Base-by-base conservation (phyloP, 495 filamentous ascomycete species). In the Zalerion maritima region DNA sequence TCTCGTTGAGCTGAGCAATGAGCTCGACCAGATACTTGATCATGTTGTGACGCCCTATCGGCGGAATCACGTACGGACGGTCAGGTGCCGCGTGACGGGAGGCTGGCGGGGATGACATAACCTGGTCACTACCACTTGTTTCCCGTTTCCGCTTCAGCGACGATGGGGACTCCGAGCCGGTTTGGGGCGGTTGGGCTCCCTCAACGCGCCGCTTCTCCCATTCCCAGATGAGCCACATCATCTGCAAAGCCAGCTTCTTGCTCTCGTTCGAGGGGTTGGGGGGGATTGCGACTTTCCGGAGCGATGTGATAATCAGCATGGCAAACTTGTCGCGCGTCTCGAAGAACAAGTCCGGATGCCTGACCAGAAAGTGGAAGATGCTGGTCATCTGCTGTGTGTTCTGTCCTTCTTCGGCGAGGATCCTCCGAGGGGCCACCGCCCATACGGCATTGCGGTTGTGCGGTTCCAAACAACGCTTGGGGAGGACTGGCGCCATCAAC, bases 321-420 rank as follows among this genome's bases (percentile, higher is more conserved):
- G 84, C 69, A 29, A 94, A 91, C 40, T 82, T 80, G 31, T 96
- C 91, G 31, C 91, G 62, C 1, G 84, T 83, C 32, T 99, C 86
- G 37, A 91, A 96, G 55, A 99, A 96, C 11, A 96, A 61, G 44
- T 86, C 80, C 2, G 84, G 78, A 46, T 96, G 86, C 25, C 81
- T 67, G 18, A 94, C 91, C 10, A 99, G 58, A 50, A 96, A 99
- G 41, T 94, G 78, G 52, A 94, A 96, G 39, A 99, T 96, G 52
- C 81, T 84, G 19, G 84, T 94, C 50, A 94, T 75, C 55, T 96
- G 91, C 54, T 93, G 87, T 32, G 86, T 64, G 40, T 99, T 99
- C 37, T 84, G 80, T n/a, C 78, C 85, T 49, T 99, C 91, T 52
- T 99, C 91, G 5, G 81, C 75, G 28, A 99, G 55, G 28, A 96